Percentiles rank a stretch among this genome's conserved stretches.
Evolutionary conservation across 1,284 basidiomycete genomes (phyloP).

Genomic region (Trametes sp.): DNA sequence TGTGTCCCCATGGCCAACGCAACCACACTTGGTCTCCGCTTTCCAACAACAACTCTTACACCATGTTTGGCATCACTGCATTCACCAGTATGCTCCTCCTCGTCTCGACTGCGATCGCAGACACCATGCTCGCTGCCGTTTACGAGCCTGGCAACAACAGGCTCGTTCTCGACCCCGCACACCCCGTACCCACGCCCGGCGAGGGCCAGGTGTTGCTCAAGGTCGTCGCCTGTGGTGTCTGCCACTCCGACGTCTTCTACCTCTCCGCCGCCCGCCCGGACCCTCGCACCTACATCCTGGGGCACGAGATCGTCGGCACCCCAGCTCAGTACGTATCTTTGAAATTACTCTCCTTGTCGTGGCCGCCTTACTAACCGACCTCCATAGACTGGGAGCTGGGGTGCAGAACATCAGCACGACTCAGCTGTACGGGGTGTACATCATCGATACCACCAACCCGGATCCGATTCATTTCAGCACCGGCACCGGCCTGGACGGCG

Average conservation of each 20-base stretch:
- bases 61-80: no score
- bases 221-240: slow-evolving; percentile 21
- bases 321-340: slow-evolving; percentile 12
- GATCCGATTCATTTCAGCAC: slow-evolving; percentile 1
- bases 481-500: slow-evolving; percentile 21
- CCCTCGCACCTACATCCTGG: slow-evolving; percentile 20
- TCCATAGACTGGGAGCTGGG: slow-evolving; percentile 8
- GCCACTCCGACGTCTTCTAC: slow-evolving; percentile 25
- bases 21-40: no score
- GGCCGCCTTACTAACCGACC: not conserved
- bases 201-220: slow-evolving; percentile 21
- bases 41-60: no score
- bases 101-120: no score
- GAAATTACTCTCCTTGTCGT: not conserved
- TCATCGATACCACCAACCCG: slow-evolving; percentile 11
- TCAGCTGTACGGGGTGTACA: slow-evolving; percentile 16
- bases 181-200: slow-evolving; percentile 15
- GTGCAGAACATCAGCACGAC: slow-evolving; percentile 15
- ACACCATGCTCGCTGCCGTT: slow-evolving; percentile 23
- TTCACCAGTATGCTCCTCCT: no score
- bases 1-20: no score
- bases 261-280: slow-evolving; percentile 18
- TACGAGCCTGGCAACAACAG: slow-evolving; percentile 20
- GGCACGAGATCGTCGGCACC: slow-evolving; percentile 25
- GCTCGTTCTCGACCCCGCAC: slow-evolving; percentile 16